Base-by-base conservation (phyloP, 2,329 filamentous ascomycete species). In the Aureobasidium lini region DNA sequence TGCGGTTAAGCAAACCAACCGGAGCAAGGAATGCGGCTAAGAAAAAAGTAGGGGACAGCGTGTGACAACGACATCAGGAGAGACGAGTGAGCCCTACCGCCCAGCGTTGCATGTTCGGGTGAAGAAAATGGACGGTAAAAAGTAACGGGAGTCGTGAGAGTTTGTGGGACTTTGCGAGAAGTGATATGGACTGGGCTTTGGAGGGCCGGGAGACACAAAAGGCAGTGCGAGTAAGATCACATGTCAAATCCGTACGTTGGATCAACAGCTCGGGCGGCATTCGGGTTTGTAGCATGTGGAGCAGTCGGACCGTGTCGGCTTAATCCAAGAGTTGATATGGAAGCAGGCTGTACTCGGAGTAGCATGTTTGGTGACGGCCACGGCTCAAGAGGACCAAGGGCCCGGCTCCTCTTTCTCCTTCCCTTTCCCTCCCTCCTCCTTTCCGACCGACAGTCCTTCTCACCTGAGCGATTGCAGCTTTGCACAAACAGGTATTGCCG, bases 1-100 rank as follows among this genome's bases (percentile, higher is more conserved):
- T 39, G 50, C 50, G 50, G 50, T 54, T 54, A 54, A 43, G 50
- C 50, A 54, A 29, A 31, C 50, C 50, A 54, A 54, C 50, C 50
- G 50, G 50, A 54, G 50, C 39, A 32, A 43, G 50, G 50, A 54
- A 54, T 54, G 50, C 50, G 37, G 39, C 50, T 54, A 43, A 23
- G 16, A 18, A 7, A 31, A 32, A 34, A 23, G 28, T 8, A 34
- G 50, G 36, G 32, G 13, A 31, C 16, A 36, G 34, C 34, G 34
- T 42, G 42, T 44, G 42, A 44, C 16, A 34, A 54, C 37, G 50
- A 54, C 50, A 42, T 54, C 50, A 54, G 50, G 10, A 34, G n/a
- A 54, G 23, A 37, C 3, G 47, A 32, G n/a, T 23, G 31, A 32
- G 39, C 11, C 9, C 46, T 15, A 16, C 13, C 16, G 18, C 7